phyloP scores from a whole-genome alignment of 257 asterid species.

The Ilex aquifolium region DNA sequence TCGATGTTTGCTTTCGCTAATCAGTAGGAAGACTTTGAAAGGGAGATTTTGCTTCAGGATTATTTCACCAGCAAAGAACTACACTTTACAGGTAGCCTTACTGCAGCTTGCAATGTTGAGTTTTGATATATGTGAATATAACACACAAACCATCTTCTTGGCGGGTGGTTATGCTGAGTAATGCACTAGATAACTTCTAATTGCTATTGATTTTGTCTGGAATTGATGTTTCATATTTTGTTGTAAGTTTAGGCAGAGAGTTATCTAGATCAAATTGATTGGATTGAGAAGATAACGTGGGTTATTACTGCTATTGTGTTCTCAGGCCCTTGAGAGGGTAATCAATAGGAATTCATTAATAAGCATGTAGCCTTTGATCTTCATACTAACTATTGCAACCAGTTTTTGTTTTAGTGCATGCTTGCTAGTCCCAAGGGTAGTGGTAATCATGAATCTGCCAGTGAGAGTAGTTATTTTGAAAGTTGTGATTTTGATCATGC shows the following conservation, averaged over 20 bases:
- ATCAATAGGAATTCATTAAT: conserved; percentile 8
- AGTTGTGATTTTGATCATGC: too few relatives aligned
- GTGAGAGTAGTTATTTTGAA: conserved; percentile 96
- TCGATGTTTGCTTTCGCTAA: too few relatives aligned
- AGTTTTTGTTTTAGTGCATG: conserved; percentile 50
- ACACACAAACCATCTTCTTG: too few relatives aligned
- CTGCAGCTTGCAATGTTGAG: too few relatives aligned
- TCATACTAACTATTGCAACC: conserved; percentile 6
- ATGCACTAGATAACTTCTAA: neutral
- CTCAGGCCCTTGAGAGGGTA: conserved; percentile 97
- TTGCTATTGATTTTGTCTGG: conserved; percentile 7
- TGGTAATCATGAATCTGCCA: conserved; percentile 86
- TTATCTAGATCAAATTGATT: conserved; percentile 96
- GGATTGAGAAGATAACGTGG: conserved; percentile 99
- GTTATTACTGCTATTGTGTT: conserved; percentile 96
- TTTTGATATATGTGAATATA: too few relatives aligned
- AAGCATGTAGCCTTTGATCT: too few relatives aligned
- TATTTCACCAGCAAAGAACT: too few relatives aligned
- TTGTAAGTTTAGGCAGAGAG: conserved; percentile 88
- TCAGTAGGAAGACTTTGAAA: too few relatives aligned
- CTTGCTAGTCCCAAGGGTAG: conserved; percentile 84
- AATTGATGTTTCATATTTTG: conserved; percentile 24
- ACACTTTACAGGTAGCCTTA: too few relatives aligned
- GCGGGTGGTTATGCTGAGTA: too few relatives aligned
- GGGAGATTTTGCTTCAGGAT: too few relatives aligned